Percentiles rank a stretch among this genome's conserved stretches.
Conservation (phyloP, 2,329 filamentous ascomycete genomes). For the Colletotrichum kahawae region DNA sequence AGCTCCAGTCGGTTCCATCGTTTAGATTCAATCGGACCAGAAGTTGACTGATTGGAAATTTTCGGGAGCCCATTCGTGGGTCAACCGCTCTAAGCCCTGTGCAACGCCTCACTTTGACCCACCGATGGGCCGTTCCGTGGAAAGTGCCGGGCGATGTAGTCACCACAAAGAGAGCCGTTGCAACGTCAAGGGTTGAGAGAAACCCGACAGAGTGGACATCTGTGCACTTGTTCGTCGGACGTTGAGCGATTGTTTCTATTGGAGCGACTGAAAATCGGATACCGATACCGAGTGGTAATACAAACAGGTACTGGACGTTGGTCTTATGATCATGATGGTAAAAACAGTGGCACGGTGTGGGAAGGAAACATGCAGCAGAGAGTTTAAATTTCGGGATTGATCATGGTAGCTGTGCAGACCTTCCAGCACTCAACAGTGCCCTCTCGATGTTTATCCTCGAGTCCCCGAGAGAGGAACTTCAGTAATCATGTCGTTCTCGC, state of each 20-base stretch:
- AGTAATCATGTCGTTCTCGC: not conserved
- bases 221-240: not conserved
- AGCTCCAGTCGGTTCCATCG: not conserved
- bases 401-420: accelerated
- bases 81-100: not conserved
- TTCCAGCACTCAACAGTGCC: not conserved
- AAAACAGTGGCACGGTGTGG: not conserved
- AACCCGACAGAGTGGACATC: not conserved
- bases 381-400: not conserved
- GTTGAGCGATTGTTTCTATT: not conserved
- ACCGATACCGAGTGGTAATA: not conserved
- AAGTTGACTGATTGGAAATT: not conserved
- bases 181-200: not conserved
- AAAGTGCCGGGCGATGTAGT: not conserved
- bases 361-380: not conserved
- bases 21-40: not conserved
- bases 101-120: not conserved
- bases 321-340: not conserved
- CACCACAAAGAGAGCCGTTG: not conserved
- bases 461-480: not conserved
- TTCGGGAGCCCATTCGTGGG: not conserved
- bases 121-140: not conserved
- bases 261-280: not conserved
- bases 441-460: not conserved
- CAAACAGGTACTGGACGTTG: accelerated